These are phyloP conservation scores for Cercospora zeae-maydis DNA, from an alignment of 2,329 filamentous ascomycete genomes.

Conservation along the genomic window DNA sequence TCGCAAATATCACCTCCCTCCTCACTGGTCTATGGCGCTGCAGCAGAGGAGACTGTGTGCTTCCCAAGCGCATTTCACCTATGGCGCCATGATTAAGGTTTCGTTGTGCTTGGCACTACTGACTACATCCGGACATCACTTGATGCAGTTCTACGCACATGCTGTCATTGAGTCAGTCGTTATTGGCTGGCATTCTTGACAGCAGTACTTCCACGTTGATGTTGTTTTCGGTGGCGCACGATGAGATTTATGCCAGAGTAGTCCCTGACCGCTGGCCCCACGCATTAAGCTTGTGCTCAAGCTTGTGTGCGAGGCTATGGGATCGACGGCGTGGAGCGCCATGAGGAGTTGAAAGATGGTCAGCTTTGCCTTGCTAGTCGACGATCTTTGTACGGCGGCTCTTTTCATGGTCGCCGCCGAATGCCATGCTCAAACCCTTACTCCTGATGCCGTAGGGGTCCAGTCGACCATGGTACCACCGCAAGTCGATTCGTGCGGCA, in stretches of 20 bases:
- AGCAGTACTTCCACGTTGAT: neutral
- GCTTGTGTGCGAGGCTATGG: neutral
- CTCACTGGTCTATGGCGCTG: neutral
- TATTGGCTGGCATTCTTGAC: neutral
- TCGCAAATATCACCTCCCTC: neutral
- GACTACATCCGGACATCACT: neutral
- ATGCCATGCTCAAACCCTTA: neutral
- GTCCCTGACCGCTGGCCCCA: neutral
- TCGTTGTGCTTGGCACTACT: constrained; percentile 13
- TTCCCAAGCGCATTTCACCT: constrained; percentile 2
- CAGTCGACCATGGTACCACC: neutral
- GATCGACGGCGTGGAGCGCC: neutral
- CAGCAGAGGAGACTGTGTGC: neutral
- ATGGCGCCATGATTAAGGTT: constrained; percentile 12
- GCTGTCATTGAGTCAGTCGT: neutral
- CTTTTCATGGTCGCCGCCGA: neutral
- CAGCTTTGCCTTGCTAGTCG: neutral
- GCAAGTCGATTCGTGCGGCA: neutral
- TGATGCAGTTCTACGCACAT: neutral
- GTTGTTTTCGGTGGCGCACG: neutral
- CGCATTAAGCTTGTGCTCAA: constrained; percentile 2
- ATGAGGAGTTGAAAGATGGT: neutral
- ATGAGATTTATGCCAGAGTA: neutral
- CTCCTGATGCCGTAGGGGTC: neutral
- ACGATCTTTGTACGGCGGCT: neutral